A percentile compares a stretch with the other conserved stretches of the same genome.
Evolutionary conservation across 805 yeast species (phyloP).

Genomic region (Teunomyces barrocoloradensis): DNA sequence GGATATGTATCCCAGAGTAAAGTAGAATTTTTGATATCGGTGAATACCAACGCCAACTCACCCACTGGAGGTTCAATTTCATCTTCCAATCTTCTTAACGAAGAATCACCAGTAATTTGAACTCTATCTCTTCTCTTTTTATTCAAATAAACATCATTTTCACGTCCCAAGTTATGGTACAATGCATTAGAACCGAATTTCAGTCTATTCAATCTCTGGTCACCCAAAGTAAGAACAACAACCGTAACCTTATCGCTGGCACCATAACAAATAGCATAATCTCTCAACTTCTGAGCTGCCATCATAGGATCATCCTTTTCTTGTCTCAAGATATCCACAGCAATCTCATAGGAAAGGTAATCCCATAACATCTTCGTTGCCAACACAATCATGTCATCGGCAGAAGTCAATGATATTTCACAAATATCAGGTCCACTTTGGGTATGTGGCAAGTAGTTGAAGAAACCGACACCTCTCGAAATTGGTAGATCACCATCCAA

Average conservation of each 20-base stretch:
- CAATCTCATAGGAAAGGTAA: constrained; percentile 73
- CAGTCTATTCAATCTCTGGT: constrained; percentile 36
- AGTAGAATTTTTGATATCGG: constrained; percentile 95
- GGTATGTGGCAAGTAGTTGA: constrained; percentile 80
- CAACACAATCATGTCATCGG: constrained; percentile 81
- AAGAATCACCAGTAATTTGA: constrained; percentile 63
- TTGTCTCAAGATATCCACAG: constrained; percentile 85
- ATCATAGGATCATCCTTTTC: constrained; percentile 79
- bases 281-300: constrained; percentile 92
- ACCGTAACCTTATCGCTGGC: constrained; percentile 76
- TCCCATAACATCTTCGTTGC: constrained; percentile 90
- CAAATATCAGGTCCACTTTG: constrained; percentile 84
- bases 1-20: constrained; percentile 91
- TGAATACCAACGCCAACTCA: constrained; percentile 90
- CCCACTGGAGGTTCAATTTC: constrained; percentile 96
- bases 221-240: constrained; percentile 70
- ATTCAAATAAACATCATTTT: constrained; percentile 31
- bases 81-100: constrained; percentile 76
- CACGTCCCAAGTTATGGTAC: constrained; percentile 39
- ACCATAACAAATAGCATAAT: constrained; percentile 92
- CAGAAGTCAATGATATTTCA: constrained; percentile 53
- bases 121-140: constrained; percentile 46
- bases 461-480: constrained; percentile 90
- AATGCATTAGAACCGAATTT: constrained; percentile 27
- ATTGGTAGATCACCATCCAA: constrained; percentile 80